A percentile compares a stretch with the other conserved stretches of the same genome.
phyloP scores from a whole-genome alignment of 225 moss, liverwort and hornwort species.

The Straminergon stramineum region DNA sequence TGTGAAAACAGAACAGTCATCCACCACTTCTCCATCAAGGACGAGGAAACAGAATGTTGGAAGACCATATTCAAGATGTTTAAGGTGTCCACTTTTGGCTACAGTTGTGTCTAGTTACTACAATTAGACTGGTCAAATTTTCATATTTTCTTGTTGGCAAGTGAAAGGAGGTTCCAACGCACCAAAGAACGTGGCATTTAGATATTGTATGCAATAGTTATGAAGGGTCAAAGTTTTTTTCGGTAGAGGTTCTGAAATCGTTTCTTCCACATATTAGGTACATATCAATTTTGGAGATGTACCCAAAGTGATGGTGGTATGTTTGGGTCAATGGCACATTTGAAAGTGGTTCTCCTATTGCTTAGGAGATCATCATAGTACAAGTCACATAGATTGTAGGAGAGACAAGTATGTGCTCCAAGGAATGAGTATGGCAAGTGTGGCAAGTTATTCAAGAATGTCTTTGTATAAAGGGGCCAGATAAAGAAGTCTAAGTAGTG shows the following conservation, averaged over 20 bases:
- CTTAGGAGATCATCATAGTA: too few relatives aligned
- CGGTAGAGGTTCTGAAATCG: accelerated
- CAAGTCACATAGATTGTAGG: not conserved
- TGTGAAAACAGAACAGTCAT: not conserved
- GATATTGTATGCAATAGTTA: not conserved
- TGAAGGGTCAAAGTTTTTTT: not conserved
- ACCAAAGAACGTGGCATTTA: not conserved
- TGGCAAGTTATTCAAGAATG: accelerated
- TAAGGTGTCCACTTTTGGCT: not conserved
- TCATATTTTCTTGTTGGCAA: not conserved
- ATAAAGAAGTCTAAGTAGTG: too few relatives aligned
- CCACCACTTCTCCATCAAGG: not conserved
- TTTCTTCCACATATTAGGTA: not conserved
- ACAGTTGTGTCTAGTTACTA: not conserved
- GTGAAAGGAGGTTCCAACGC: not conserved
- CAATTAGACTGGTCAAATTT: not conserved
- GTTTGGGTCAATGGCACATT: not conserved
- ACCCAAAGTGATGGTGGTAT: accelerated
- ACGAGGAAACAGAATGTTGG: too few relatives aligned
- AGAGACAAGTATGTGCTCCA: not conserved
- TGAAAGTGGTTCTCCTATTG: accelerated
- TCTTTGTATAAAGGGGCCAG: too few relatives aligned
- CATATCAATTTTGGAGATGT: not conserved
- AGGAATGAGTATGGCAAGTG: not conserved
- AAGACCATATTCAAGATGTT: not conserved